Evolutionary conservation across 805 yeast species (phyloP).

Genomic region (Candida ficus): DNA sequence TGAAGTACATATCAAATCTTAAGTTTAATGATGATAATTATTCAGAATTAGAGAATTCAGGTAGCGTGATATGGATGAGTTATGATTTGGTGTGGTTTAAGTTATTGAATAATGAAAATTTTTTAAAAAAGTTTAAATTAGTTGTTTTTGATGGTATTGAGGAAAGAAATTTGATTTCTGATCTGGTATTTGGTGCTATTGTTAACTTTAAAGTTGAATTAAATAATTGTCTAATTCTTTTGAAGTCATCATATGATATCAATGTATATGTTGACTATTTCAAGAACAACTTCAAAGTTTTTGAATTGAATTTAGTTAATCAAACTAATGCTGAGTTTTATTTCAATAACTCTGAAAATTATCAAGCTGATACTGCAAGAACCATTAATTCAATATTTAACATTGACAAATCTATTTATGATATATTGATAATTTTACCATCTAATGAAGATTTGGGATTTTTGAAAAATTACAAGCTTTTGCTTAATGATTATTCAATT

Average conservation of each 20-base stretch:
- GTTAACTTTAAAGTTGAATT: constrained; percentile 1
- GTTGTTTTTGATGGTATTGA: constrained; percentile 5
- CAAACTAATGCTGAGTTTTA: constrained; percentile 90
- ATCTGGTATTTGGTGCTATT: constrained; percentile 2
- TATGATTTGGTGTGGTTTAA: constrained; percentile 5
- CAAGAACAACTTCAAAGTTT: not conserved
- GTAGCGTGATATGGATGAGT: constrained; percentile 1
- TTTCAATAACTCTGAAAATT: constrained; percentile 90
- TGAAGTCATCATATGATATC: not conserved
- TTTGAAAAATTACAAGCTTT: not conserved
- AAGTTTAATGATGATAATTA: not conserved
- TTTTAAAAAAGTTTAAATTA: not conserved
- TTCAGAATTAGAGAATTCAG: not conserved
- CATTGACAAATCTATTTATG: not conserved
- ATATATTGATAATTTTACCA: constrained; percentile 2
- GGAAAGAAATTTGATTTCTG: constrained; percentile 1
- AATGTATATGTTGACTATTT: not conserved
- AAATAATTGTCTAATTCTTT: not conserved
- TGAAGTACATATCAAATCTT: constrained; percentile 1
- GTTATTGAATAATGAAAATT: not conserved
- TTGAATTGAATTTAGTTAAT: not conserved
- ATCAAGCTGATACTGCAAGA: constrained; percentile 85
- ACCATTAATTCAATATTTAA: constrained; percentile 13
- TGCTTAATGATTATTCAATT: not conserved
- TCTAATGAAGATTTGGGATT: not conserved